Evolutionary conservation across 2,329 filamentous ascomycete species (phyloP).

Genomic region (Sarocladium oryzae): DNA sequence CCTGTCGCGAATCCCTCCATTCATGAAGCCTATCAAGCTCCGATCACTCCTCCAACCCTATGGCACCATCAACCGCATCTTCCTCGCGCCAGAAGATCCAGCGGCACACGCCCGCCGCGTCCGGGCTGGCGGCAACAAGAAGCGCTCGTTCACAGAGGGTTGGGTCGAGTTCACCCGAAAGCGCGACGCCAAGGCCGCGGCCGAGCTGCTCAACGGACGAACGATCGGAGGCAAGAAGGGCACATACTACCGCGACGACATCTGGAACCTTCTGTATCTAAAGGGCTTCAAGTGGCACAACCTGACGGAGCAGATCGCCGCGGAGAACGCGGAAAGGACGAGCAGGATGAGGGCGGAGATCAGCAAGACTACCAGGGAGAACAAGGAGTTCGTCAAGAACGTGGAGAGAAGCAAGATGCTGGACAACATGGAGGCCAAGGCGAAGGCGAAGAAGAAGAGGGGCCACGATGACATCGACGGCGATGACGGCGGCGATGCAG

Average conservation of each 20-base stretch:
- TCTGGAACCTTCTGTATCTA: slow-evolving; percentile 79
- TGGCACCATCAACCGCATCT: slow-evolving; percentile 70
- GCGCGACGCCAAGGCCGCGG: slow-evolving; percentile 68
- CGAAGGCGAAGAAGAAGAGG: slow-evolving; percentile 35
- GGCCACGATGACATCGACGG: slow-evolving; percentile 18
- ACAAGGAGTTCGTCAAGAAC: slow-evolving; percentile 74
- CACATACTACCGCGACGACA: slow-evolving; percentile 75
- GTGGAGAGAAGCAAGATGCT: slow-evolving; percentile 75
- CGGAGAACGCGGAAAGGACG: slow-evolving; percentile 73
- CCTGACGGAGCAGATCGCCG: slow-evolving; percentile 69
- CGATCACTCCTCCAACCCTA: slow-evolving; percentile 69
- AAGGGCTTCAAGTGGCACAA: slow-evolving; percentile 78
- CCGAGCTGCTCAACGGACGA: slow-evolving; percentile 68
- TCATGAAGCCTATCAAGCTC: slow-evolving; percentile 79
- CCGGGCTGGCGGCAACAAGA: slow-evolving; percentile 73
- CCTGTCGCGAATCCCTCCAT: slow-evolving; percentile 76
- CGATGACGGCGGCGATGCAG: slow-evolving; percentile 12
- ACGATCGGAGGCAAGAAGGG: slow-evolving; percentile 81
- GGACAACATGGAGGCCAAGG: slow-evolving; percentile 62
- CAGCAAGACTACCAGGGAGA: slow-evolving; percentile 67
- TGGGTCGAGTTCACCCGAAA: slow-evolving; percentile 81
- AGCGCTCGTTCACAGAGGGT: slow-evolving; percentile 73
- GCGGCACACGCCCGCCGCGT: slow-evolving; percentile 59
- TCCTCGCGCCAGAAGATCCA: slow-evolving; percentile 71
- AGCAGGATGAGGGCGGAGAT: slow-evolving; percentile 75